Evolutionary conservation across 805 yeast species (phyloP).

Genomic region (Barnettozyma botsteinii): DNA sequence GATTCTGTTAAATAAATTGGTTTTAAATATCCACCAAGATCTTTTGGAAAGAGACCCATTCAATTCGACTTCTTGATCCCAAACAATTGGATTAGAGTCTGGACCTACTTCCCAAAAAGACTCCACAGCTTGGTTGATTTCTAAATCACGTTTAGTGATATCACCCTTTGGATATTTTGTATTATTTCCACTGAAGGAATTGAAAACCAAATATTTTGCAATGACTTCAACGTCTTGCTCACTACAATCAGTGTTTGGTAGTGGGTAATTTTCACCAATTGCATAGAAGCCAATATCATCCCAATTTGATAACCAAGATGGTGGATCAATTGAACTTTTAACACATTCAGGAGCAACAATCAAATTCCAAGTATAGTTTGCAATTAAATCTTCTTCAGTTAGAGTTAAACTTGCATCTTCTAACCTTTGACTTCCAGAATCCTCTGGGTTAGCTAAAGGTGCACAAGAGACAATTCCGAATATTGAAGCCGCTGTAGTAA

Average conservation of each 20-base stretch:
- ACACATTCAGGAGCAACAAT: neutral
- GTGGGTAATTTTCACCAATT: neutral
- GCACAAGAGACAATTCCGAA: neutral
- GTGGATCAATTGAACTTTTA: neutral
- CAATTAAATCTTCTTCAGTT: neutral
- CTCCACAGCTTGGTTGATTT: neutral
- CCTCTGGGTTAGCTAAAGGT: neutral
- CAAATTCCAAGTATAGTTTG: neutral
- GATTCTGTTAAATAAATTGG: neutral
- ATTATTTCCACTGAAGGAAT: neutral
- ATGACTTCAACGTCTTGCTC: neutral
- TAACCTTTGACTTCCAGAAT: neutral
- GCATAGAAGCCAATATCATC: neutral
- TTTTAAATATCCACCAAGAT: neutral
- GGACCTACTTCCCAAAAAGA: neutral
- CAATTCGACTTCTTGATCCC: neutral
- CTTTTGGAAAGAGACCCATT: neutral
- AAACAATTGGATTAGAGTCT: neutral
- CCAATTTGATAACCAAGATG: neutral
- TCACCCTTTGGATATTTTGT: neutral
- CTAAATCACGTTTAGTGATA: neutral
- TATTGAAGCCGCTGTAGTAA: too few species aligned
- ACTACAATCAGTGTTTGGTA: neutral
- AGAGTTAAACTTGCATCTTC: neutral
- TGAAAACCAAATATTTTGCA: neutral